A percentile compares a stretch with the other conserved stretches of the same genome.
phyloP scores from a whole-genome alignment of 495 filamentous ascomycete genomes.

The Thozetella sp. region DNA sequence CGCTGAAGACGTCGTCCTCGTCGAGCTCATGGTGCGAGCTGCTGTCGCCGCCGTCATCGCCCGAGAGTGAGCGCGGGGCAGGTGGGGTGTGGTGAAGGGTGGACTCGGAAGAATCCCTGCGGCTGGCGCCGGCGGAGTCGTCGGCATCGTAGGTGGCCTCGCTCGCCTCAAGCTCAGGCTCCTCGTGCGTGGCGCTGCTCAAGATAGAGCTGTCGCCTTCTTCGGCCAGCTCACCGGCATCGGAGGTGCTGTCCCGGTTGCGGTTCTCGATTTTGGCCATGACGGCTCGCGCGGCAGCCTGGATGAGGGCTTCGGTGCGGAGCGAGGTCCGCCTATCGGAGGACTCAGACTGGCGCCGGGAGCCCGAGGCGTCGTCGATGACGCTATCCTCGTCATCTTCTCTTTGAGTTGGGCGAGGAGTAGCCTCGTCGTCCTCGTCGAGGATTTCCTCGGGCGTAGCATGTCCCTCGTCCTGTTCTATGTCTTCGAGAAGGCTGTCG shows the following conservation, averaged over 20 bases:
- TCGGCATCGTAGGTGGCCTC: slow-evolving; percentile 23
- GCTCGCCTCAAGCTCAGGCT: slow-evolving; percentile 13
- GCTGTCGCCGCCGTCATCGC: slow-evolving; percentile 36
- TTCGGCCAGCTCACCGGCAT: slow-evolving; percentile 8
- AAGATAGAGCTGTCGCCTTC: slow-evolving; percentile 31
- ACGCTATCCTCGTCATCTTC: slow-evolving; percentile 3
- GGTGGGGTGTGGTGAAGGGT: slow-evolving; percentile 20
- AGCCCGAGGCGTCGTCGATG: neutral
- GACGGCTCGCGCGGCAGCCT: slow-evolving; percentile 42
- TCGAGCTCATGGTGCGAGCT: slow-evolving; percentile 50
- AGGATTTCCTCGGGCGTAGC: neutral
- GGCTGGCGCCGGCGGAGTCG: slow-evolving; percentile 12
- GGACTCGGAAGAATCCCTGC: slow-evolving; percentile 15
- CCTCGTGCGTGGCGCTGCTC: slow-evolving; percentile 30
- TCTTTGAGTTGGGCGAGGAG: neutral
- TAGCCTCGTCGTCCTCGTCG: neutral
- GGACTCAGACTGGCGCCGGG: slow-evolving; percentile 1
- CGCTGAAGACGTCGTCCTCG: slow-evolving; percentile 54
- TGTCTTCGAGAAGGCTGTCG: slow-evolving; percentile 3
- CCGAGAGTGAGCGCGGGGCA: slow-evolving; percentile 11
- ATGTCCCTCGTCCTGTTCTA: neutral
- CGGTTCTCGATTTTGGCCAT: slow-evolving; percentile 35
- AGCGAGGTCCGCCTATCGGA: slow-evolving; percentile 23
- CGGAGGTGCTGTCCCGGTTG: slow-evolving; percentile 12
- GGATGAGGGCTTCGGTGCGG: slow-evolving; percentile 39